A percentile compares a stretch with the other conserved stretches of the same genome.
Evolutionary conservation across 2,329 filamentous ascomycete genomes (phyloP).

Genomic region (Thyridium curvatum): DNA sequence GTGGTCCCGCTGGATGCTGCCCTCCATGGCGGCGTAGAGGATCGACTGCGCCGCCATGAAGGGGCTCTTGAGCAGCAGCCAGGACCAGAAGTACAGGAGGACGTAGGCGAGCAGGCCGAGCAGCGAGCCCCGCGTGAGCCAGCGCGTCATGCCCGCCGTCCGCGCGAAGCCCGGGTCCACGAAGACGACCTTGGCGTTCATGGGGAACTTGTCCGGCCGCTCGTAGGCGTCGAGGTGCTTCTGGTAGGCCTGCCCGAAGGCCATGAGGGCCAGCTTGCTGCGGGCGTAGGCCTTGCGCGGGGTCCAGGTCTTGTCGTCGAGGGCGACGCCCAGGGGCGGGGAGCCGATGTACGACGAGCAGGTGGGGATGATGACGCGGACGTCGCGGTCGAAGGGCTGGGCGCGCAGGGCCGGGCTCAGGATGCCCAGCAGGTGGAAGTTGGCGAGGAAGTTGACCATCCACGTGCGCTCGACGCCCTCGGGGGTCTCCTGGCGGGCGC

Average conservation of each 20-base stretch:
- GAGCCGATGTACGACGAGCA: conserved; percentile 85
- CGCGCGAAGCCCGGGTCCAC: conserved; percentile 81
- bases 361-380: conserved; percentile 78
- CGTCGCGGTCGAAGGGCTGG: conserved; percentile 90
- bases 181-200: conserved; percentile 76
- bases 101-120: conserved; percentile 75
- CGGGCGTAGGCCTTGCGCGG: conserved; percentile 54
- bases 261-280: conserved; percentile 75
- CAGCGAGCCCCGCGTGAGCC: conserved; percentile 78
- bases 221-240: conserved; percentile 83
- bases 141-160: conserved; percentile 81
- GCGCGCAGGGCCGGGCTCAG: conserved; percentile 83
- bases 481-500: conserved; percentile 50
- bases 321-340: conserved; percentile 53
- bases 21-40: conserved; percentile 80
- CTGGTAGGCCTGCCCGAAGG: conserved; percentile 85
- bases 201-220: conserved; percentile 74
- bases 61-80: conserved; percentile 82
- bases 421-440: conserved; percentile 91
- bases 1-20: conserved; percentile 51
- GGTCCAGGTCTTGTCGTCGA: conserved; percentile 45
- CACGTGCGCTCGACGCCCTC: conserved; percentile 86
- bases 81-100: conserved; percentile 71
- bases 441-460: conserved; percentile 92
- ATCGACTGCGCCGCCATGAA: conserved; percentile 81